Conservation (phyloP, 805 yeast species). For the Kuraishia molischiana region DNA sequence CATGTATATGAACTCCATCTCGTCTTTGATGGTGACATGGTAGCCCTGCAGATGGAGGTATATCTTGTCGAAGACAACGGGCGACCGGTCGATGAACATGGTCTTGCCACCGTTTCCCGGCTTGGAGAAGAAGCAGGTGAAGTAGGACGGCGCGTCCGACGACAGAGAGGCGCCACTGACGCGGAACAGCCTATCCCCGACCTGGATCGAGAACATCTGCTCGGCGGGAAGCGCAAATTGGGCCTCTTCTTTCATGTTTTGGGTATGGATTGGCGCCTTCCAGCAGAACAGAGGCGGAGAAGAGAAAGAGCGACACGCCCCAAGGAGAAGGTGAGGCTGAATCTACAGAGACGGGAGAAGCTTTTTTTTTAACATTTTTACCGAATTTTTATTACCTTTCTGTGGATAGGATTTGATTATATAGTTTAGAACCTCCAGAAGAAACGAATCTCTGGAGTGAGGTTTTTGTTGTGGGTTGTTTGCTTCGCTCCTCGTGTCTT, state of each 20-base stretch:
- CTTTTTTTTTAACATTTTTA: background rate
- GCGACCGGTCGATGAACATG: slow-evolving; percentile 66
- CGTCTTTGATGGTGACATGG: slow-evolving; percentile 47
- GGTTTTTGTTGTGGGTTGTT: too few species aligned
- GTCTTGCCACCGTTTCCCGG: slow-evolving; percentile 26
- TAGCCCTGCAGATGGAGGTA: slow-evolving; percentile 77
- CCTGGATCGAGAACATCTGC: slow-evolving; percentile 57
- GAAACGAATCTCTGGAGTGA: too few species aligned
- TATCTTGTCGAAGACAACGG: slow-evolving; percentile 57
- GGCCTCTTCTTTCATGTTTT: too few species aligned
- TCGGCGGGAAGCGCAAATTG: slow-evolving; percentile 57
- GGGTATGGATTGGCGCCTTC: too few species aligned
- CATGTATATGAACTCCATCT: slow-evolving; percentile 49
- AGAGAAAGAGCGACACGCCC: too few species aligned
- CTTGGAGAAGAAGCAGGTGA: slow-evolving; percentile 56
- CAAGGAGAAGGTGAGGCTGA: too few species aligned
- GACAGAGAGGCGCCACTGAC: slow-evolving; percentile 78
- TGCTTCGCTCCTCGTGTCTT: too few species aligned
- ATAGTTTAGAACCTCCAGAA: too few species aligned
- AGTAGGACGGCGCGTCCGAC: slow-evolving; percentile 83
- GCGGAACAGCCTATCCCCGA: slow-evolving; percentile 55
- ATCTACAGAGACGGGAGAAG: too few species aligned
- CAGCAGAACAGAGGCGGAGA: too few species aligned
- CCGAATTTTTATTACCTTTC: too few species aligned
- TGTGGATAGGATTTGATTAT: too few species aligned